A percentile compares a stretch with the other conserved stretches of the same genome.
Evolutionary conservation across 2,329 filamentous ascomycete genomes (phyloP).

Genomic region (Aureobasidium musti): DNA sequence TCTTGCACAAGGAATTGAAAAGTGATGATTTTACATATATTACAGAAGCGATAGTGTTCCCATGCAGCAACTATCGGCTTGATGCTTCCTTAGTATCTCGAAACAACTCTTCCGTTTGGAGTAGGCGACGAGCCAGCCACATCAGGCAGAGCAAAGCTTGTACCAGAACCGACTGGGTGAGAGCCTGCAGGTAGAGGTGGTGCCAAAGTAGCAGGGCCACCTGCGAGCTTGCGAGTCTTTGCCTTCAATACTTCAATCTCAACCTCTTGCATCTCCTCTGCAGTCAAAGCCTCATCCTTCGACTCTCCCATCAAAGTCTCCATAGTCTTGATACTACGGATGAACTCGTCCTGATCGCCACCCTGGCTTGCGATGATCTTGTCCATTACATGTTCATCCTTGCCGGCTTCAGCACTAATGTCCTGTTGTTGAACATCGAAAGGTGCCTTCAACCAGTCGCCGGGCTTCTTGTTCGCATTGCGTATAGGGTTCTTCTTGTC

Average conservation of each 20-base stretch:
- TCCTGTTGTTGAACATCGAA: slow-evolving; percentile 55
- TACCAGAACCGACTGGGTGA: no score
- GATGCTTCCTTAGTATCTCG: background rate
- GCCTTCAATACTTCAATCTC: slow-evolving; percentile 34
- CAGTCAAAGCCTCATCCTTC: slow-evolving; percentile 39
- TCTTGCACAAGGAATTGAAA: no score
- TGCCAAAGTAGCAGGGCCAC: background rate
- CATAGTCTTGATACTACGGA: slow-evolving; percentile 40
- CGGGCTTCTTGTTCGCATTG: slow-evolving; percentile 56
- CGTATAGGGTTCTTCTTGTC: slow-evolving; percentile 79
- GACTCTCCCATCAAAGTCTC: slow-evolving; percentile 42
- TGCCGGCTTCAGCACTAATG: slow-evolving; percentile 54
- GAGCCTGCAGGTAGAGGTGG: background rate
- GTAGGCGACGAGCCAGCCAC: background rate
- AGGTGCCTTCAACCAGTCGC: slow-evolving; percentile 62
- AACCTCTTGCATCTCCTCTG: slow-evolving; percentile 38
- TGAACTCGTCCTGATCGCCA: slow-evolving; percentile 53
- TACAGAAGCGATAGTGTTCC: no score
- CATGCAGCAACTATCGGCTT: background rate
- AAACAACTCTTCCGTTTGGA: background rate
- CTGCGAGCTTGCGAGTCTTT: slow-evolving; percentile 7
- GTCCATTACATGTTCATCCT: slow-evolving; percentile 64
- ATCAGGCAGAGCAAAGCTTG: no score
- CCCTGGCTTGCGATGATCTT: slow-evolving; percentile 57
- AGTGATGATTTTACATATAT: no score